Base-by-base conservation (phyloP, 768 basidiomycete genomes). In the Russula emetica region DNA sequence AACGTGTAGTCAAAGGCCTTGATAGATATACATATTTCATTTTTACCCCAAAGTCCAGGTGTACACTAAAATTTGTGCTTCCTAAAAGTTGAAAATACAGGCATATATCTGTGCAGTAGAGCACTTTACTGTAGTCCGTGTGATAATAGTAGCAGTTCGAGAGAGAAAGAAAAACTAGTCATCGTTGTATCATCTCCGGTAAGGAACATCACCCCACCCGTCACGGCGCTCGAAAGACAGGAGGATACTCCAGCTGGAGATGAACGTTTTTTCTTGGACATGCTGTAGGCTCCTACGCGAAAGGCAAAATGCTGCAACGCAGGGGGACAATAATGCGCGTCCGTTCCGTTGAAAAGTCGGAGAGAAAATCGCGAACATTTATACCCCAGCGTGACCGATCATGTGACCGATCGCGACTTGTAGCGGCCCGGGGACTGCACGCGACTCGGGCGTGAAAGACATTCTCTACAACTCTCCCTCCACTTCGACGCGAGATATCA, bases 311-410 rank as follows among this genome's bases (percentile, higher is more conserved):
- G 36, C 66, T 69, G 64, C 53, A 62, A 66, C 72, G 72, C 73
- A 76, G 73, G 75, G 72, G 75, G 74, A 76, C 75, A 76, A 76
- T 76, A 76, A 72, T 73, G 75, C 75, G 70, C 67, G 74, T 70
- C 74, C 75, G 75, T 75, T 53, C 61, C 28, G 68, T 66, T 64
- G 56, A 51, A 54, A 59, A 36, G 26, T 22, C 14, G 6, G 10
- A 30, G 28, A 11, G 11, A 34, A 34, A 34, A 2, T 34, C 2
- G 34, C 11, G 6, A 14, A 3, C 3, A 44, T 56, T 58, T 52
- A 63, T 62, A 62, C 24, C 3, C 18, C 0, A 14, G 8, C 24
- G 44, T 16, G 34, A 36, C 36, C 36, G 18, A 34, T 13, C 32
- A 5, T n/a, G 54, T 50, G 47, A 55, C 54, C 28, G 16, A 50